A percentile compares a stretch with the other conserved stretches of the same genome.
Conservation (phyloP, 208 protist genomes). For the Trypanosoma avium region DNA sequence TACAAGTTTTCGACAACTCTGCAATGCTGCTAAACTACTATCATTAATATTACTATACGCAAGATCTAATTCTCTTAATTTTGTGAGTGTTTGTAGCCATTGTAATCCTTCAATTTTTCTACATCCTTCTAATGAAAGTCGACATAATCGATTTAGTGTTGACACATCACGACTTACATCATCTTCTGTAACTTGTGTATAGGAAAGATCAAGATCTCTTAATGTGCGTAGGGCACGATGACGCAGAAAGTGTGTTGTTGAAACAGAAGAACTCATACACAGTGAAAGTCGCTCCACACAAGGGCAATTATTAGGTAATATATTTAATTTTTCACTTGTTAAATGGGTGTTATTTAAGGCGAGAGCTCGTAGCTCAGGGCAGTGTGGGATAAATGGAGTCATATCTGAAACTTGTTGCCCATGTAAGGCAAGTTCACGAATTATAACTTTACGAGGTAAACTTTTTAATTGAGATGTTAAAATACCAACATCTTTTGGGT, state of each 20-base stretch:
- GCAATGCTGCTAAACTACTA: conserved; percentile 33
- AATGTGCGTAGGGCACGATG: conserved; percentile 34
- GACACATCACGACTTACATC: conserved; percentile 43
- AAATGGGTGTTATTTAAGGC: conserved; percentile 40
- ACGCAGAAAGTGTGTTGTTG: conserved; percentile 43
- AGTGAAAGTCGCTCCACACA: conserved; percentile 51
- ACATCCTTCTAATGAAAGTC: conserved; percentile 59
- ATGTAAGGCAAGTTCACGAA: conserved; percentile 7
- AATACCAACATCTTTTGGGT: conserved; percentile 25
- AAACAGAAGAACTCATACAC: conserved; percentile 43
- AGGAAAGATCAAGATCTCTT: conserved; percentile 53
- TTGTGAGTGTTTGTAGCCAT: conserved; percentile 33
- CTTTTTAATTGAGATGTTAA: conserved; percentile 18
- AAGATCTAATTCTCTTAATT: conserved; percentile 45
- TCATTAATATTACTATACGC: conserved; percentile 36
- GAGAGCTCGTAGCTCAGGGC: conserved; percentile 38
- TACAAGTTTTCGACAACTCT: conserved; percentile 30
- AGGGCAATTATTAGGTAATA: conserved; percentile 39
- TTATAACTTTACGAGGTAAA: conserved; percentile 3
- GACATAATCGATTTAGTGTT: conserved; percentile 29
- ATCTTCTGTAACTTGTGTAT: conserved; percentile 41
- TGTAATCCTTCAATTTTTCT: conserved; percentile 29
- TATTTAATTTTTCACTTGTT: conserved; percentile 32
- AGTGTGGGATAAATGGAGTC: conserved; percentile 32
- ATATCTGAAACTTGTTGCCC: conserved; percentile 20